A percentile compares a stretch with the other conserved stretches of the same genome.
Evolutionary conservation across 108 stramenopile genomes (phyloP).

Genomic region (Parietichytrium sp.): DNA sequence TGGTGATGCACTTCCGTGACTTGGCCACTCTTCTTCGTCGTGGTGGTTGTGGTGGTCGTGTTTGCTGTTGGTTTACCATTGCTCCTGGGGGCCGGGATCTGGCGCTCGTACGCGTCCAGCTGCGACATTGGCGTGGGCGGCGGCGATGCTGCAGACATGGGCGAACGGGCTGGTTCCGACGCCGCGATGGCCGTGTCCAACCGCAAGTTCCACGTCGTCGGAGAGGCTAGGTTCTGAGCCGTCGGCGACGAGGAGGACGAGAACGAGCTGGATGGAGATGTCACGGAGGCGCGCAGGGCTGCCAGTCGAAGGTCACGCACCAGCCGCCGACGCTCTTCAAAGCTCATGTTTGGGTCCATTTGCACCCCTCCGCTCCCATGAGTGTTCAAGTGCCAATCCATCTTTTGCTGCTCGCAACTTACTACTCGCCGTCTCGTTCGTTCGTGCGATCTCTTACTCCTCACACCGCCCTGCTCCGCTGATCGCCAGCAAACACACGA

Average conservation of each 20-base stretch:
- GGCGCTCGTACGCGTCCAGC: not conserved
- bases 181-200: not conserved
- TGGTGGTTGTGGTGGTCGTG: no score
- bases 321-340: constrained; percentile 1
- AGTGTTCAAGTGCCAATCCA: no score
- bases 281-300: not conserved
- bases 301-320: constrained; percentile 10
- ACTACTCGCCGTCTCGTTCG: no score
- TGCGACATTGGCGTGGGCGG: not conserved
- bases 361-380: no score
- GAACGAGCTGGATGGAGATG: not conserved
- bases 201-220: not conserved
- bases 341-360: constrained; percentile 12
- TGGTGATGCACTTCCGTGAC: constrained; percentile 21
- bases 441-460: no score
- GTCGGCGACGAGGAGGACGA: not conserved
- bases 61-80: no score
- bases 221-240: not conserved
- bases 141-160: not conserved
- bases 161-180: not conserved
- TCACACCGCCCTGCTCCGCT: no score
- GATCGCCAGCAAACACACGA: no score
- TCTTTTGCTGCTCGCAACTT: no score
- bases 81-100: no score
- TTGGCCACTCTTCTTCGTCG: no score